Evolutionary conservation across 257 asterid species (phyloP).

Genomic region (Hygrophila difformis): DNA sequence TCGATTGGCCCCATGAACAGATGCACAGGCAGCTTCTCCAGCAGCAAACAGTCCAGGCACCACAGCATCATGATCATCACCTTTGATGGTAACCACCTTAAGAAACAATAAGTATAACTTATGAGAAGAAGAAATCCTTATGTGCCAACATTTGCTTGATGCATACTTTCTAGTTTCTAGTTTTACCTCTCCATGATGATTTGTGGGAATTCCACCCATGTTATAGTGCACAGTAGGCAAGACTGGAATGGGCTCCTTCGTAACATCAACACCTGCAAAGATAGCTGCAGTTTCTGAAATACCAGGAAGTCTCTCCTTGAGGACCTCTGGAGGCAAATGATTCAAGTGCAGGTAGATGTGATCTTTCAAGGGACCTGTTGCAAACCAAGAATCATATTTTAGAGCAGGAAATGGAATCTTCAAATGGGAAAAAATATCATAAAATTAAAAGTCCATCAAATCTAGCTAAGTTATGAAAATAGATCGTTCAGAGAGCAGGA

Average conservation of each 20-base stretch:
- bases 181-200: conserved; percentile 88
- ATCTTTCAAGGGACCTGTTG: conserved; percentile 78
- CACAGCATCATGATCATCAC: conserved; percentile 60
- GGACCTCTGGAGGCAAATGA: conserved; percentile 98
- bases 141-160: too few relatives aligned
- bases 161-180: neutral
- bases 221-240: conserved; percentile 95
- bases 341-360: conserved; percentile 94
- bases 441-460: too few relatives aligned
- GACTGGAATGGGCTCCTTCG: conserved; percentile 97
- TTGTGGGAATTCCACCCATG: conserved; percentile 99
- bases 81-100: conserved; percentile 81
- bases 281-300: conserved; percentile 98
- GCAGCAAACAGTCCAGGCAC: conserved; percentile 95
- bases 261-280: conserved; percentile 97
- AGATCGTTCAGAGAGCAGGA: too few relatives aligned
- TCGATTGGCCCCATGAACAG: conserved; percentile 97
- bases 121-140: neutral
- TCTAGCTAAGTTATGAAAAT: too few relatives aligned
- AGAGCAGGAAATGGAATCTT: neutral
- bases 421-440: too few relatives aligned
- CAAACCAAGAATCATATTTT: conserved; percentile 10
- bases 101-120: conserved; percentile 17
- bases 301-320: conserved; percentile 97
- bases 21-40: conserved; percentile 99